Conservation (phyloP, 2,329 filamentous ascomycete species). For the Pseudodiploospora longispora region DNA sequence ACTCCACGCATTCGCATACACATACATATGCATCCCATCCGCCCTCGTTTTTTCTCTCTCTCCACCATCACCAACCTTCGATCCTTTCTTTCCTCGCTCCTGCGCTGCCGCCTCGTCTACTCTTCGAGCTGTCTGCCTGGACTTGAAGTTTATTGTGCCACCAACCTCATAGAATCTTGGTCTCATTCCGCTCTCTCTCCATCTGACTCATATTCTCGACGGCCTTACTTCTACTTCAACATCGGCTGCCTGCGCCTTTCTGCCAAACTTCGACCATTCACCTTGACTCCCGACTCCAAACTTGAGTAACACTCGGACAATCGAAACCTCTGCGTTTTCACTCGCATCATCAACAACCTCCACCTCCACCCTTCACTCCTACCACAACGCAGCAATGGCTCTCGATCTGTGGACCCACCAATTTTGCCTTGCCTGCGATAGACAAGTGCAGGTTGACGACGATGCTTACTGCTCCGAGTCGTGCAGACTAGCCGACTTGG, state of each 20-base stretch:
- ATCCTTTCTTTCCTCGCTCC: conserved; percentile 1
- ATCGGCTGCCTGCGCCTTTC: not conserved
- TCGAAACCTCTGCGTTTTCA: no score
- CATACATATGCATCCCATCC: conserved; percentile 16
- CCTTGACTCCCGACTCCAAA: not conserved
- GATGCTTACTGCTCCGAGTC: conserved; percentile 87
- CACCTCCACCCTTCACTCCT: conserved; percentile 8
- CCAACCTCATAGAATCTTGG: not conserved
- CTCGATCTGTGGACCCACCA: conserved; percentile 71
- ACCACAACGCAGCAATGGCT: conserved; percentile 35
- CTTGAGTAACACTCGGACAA: no score
- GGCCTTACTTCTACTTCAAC: conserved; percentile 5
- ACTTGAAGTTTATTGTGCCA: not conserved
- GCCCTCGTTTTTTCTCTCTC: conserved; percentile 12
- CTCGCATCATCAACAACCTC: conserved; percentile 1
- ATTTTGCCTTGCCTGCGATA: conserved; percentile 91
- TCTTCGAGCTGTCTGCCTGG: not conserved
- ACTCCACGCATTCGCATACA: not conserved
- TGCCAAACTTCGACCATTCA: not conserved
- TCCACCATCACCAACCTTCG: conserved; percentile 1
- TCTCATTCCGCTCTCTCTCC: conserved; percentile 4
- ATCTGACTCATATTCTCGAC: conserved; percentile 8
- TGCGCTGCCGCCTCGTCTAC: not conserved
- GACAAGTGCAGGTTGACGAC: conserved; percentile 62
- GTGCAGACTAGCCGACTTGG: conserved; percentile 81